phyloP scores from a whole-genome alignment of 169 alveolate species.

The Plasmodium yoelii region DNA sequence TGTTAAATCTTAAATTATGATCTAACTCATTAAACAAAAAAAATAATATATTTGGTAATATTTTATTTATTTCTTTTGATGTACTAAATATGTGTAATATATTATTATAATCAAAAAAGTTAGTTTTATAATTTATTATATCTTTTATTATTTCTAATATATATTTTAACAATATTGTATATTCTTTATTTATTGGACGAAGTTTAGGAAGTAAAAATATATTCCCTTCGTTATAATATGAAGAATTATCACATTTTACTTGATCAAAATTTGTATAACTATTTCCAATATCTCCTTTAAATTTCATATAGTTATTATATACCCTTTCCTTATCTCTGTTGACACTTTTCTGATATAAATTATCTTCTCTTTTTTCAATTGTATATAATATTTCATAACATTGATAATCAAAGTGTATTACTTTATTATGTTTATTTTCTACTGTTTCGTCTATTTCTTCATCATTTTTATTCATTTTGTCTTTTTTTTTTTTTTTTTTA shows the following conservation, averaged over 20 bases:
- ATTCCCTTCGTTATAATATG: background rate
- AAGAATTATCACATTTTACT: background rate
- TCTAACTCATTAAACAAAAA: constrained; percentile 70
- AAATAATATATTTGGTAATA: constrained; percentile 48
- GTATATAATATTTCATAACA: constrained; percentile 64
- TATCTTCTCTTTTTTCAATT: constrained; percentile 24
- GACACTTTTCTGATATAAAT: background rate
- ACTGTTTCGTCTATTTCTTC: background rate
- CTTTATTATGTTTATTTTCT: background rate
- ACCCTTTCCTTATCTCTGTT: no score
- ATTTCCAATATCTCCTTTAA: background rate
- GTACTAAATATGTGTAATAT: constrained; percentile 64
- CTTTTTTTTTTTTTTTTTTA: constrained; percentile 35
- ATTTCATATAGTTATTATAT: background rate
- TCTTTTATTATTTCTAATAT: constrained; percentile 68
- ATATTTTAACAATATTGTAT: constrained; percentile 50
- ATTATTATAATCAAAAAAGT: constrained; percentile 68
- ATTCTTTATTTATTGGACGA: constrained; percentile 62
- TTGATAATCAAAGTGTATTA: constrained; percentile 43
- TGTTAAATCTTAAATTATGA: constrained; percentile 52
- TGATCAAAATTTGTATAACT: background rate
- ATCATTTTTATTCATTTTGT: background rate
- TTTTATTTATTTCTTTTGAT: constrained; percentile 55
- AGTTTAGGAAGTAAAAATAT: constrained; percentile 64
- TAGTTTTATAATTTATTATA: constrained; percentile 52